Evolutionary conservation across 208 protist genomes (phyloP).

Genomic region (Trypanosoma rangeli): DNA sequence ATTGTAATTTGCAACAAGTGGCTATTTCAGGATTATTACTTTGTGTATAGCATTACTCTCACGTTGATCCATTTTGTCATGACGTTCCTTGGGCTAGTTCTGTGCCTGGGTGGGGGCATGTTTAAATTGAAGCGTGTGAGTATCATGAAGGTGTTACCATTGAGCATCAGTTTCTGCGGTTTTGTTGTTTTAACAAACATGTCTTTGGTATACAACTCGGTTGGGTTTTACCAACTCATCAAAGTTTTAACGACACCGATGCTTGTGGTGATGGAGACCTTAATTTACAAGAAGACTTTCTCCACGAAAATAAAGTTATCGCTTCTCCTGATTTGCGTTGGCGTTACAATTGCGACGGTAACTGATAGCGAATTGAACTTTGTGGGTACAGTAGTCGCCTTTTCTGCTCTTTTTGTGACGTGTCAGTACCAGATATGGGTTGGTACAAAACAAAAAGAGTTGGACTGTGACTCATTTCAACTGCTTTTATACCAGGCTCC

Average conservation of each 20-base stretch:
- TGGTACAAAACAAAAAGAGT: slow-evolving; percentile 80
- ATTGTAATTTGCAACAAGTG: slow-evolving; percentile 77
- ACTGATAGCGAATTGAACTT: slow-evolving; percentile 75
- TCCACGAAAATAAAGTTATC: slow-evolving; percentile 45
- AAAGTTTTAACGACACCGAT: slow-evolving; percentile 78
- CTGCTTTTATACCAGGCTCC: slow-evolving; percentile 87
- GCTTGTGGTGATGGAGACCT: slow-evolving; percentile 65
- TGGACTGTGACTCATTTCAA: slow-evolving; percentile 78
- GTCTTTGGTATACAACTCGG: slow-evolving; percentile 84
- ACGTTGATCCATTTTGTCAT: slow-evolving; percentile 74
- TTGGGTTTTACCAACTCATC: slow-evolving; percentile 91
- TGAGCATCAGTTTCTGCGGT: slow-evolving; percentile 80
- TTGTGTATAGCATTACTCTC: slow-evolving; percentile 56
- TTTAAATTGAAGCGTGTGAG: slow-evolving; percentile 58
- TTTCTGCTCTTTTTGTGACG: slow-evolving; percentile 67
- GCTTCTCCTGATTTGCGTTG: slow-evolving; percentile 58
- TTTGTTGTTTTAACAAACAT: slow-evolving; percentile 90
- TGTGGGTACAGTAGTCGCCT: slow-evolving; percentile 59
- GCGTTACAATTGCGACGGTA: slow-evolving; percentile 66
- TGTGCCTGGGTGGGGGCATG: slow-evolving; percentile 43
- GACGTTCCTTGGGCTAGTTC: slow-evolving; percentile 48
- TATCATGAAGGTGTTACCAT: slow-evolving; percentile 56
- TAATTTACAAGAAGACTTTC: slow-evolving; percentile 60
- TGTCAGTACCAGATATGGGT: slow-evolving; percentile 91
- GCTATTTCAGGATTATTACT: slow-evolving; percentile 57